A percentile compares a stretch with the other conserved stretches of the same genome.
Conservation (phyloP, 1,284 basidiomycete species). For the Apiotrichum veenhuisii region DNA sequence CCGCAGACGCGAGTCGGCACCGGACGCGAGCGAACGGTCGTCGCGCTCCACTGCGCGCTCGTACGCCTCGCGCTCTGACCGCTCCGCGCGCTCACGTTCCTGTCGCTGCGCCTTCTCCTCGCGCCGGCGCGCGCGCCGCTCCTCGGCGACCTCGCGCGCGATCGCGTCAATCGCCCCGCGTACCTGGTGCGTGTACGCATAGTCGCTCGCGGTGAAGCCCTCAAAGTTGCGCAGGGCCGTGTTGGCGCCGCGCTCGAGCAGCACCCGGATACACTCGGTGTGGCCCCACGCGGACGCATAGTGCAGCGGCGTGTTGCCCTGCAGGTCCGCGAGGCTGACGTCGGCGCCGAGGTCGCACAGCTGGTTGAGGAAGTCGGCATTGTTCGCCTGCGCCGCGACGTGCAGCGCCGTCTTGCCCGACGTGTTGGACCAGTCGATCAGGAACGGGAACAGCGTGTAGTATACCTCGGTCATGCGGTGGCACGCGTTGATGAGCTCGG, state of each 20-base stretch:
- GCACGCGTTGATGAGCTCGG: conserved; percentile 24
- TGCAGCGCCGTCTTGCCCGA: conserved; percentile 87
- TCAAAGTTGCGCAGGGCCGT: conserved; percentile 78
- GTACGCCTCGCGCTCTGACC: conserved; percentile 1
- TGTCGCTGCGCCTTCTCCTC: conserved; percentile 14
- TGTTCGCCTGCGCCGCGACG: conserved; percentile 79
- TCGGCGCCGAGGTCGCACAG: conserved; percentile 84
- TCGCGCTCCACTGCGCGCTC: neutral
- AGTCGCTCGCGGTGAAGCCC: conserved; percentile 86
- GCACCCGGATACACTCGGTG: conserved; percentile 69
- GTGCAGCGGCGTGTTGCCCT: conserved; percentile 88
- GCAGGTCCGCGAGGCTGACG: conserved; percentile 77
- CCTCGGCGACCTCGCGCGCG: conserved; percentile 31
- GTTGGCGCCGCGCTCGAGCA: conserved; percentile 83
- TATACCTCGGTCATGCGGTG: conserved; percentile 39
- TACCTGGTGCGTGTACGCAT: conserved; percentile 67
- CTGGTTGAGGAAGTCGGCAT: conserved; percentile 69
- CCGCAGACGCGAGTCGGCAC: neutral
- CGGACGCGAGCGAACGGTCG: neutral
- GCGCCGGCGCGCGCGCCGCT: conserved; percentile 13
- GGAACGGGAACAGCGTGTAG: conserved; percentile 56
- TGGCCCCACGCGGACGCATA: conserved; percentile 54
- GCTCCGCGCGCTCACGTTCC: conserved; percentile 11
- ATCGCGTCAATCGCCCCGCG: conserved; percentile 29
- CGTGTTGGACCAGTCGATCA: conserved; percentile 83